Conservation (phyloP, 2,329 filamentous ascomycete genomes). For the Xenosphaeropsis pyriputrescens region DNA sequence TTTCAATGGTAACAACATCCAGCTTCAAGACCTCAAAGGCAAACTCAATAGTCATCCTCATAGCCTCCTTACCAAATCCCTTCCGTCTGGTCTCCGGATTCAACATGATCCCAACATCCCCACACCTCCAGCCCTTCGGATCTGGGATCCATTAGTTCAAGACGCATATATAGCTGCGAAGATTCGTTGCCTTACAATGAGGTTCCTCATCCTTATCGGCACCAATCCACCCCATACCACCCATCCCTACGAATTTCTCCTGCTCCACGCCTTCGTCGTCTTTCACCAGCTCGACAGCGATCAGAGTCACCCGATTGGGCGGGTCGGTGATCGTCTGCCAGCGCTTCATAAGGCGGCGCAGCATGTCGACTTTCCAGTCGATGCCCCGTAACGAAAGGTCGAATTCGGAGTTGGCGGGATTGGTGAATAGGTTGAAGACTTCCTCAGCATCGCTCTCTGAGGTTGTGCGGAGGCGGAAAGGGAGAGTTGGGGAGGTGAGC, state of each 20-base stretch:
- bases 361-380: background rate
- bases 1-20: slow-evolving; percentile 1
- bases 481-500: background rate
- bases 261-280: background rate
- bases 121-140: background rate
- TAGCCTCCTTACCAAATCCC: slow-evolving; percentile 4
- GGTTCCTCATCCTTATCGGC: background rate
- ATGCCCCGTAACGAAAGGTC: background rate
- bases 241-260: background rate
- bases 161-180: too few relatives aligned
- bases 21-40: slow-evolving; percentile 2
- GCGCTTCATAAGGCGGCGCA: background rate
- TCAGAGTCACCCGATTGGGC: background rate
- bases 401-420: background rate
- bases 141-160: too few relatives aligned
- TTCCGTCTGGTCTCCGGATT: slow-evolving; percentile 2
- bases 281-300: background rate
- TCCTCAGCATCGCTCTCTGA: background rate
- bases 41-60: slow-evolving; percentile 4
- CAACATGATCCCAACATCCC: slow-evolving; percentile 4
- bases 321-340: background rate
- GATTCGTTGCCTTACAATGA: too few relatives aligned
- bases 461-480: background rate
- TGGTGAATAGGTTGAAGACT: background rate
- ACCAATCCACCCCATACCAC: background rate